Percentiles rank a stretch among this genome's conserved stretches.
phyloP scores from a whole-genome alignment of 73 alveolate species.

The Blepharisma stoltei region DNA sequence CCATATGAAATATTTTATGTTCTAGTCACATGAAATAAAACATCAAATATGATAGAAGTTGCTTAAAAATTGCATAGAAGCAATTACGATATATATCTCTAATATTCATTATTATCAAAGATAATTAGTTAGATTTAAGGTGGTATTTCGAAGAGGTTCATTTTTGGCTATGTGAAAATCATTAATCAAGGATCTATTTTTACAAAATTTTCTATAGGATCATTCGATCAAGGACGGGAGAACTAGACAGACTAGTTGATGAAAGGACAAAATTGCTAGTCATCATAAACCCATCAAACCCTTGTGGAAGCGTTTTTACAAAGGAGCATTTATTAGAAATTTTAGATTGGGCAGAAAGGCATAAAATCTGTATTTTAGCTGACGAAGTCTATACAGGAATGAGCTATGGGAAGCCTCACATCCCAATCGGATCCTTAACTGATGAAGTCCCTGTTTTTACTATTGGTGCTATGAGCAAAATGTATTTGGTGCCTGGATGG shows the following conservation, averaged over 20 bases:
- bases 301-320: conserved; percentile 77
- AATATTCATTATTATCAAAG: too few relatives aligned
- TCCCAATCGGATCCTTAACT: conserved; percentile 36
- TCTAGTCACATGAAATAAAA: too few relatives aligned
- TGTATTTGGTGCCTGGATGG: conserved; percentile 84
- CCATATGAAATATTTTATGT: too few relatives aligned
- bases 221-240: too few relatives aligned
- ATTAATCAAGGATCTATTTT: too few relatives aligned
- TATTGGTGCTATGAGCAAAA: conserved; percentile 63
- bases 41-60: too few relatives aligned
- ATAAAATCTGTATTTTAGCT: conserved; percentile 59
- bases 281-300: conserved; percentile 77
- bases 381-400: conserved; percentile 78
- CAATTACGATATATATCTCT: too few relatives aligned
- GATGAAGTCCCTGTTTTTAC: conserved; percentile 50
- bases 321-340: conserved; percentile 63
- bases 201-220: too few relatives aligned
- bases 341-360: conserved; percentile 53
- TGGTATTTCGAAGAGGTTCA: too few relatives aligned
- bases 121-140: too few relatives aligned
- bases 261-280: conserved; percentile 62
- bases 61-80: too few relatives aligned
- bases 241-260: conserved; percentile 46
- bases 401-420: conserved; percentile 37
- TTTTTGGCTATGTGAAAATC: too few relatives aligned